Evolutionary conservation across 805 yeast genomes (phyloP), one percentile per base, ranked within the genome.

Genomic region (Candida namnaoensis): DNA sequence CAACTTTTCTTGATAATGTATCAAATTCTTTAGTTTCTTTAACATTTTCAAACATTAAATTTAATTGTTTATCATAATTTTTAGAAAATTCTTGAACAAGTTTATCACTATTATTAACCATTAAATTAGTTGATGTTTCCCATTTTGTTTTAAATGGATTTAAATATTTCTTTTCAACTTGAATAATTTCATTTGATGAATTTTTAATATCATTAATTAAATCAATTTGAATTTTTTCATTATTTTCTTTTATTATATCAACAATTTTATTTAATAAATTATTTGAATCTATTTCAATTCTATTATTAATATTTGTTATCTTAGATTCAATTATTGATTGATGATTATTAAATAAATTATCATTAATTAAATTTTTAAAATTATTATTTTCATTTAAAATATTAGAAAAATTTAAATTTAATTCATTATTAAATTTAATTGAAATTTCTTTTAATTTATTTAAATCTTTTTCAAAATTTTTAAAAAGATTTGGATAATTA

Each of bases 311-410:
- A 13, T 48, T 36, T 1, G 35, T 14, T 1, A 55, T 46, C 4
- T 49, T 47, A 24, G 39, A 32, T 4, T 47, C 41, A 1, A 53
- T 44, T 19, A 52, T 44, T 3, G 42, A 40, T 7, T 45, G 42
- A 32, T 56, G 58, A 36, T 53, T 54, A 13, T 45, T 51, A 38
- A 54, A 56, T 30, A 54, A 32, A 4, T 43, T 40, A 11, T 53
- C 60, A 19, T 47, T 43, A 7, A 56, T 15, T 4, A 40, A 38
- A 3, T 40, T 35, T 32, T 48, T 52, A 25, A 56, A 44, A 9
- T 51, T 46, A 35, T 54, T 54, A 41, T 54, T 56, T 23, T 56
- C 55, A 37, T 44, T 46, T 1, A 58, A 51, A 5, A 56, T 37
- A n/a, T 40, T 44, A 0, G 57, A 44, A 26, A 50, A 50, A 25